Percentiles rank a stretch among this genome's conserved stretches.
phyloP scores from a whole-genome alignment of 2,329 filamentous ascomycete genomes.

The Elsinoe arachidis region DNA sequence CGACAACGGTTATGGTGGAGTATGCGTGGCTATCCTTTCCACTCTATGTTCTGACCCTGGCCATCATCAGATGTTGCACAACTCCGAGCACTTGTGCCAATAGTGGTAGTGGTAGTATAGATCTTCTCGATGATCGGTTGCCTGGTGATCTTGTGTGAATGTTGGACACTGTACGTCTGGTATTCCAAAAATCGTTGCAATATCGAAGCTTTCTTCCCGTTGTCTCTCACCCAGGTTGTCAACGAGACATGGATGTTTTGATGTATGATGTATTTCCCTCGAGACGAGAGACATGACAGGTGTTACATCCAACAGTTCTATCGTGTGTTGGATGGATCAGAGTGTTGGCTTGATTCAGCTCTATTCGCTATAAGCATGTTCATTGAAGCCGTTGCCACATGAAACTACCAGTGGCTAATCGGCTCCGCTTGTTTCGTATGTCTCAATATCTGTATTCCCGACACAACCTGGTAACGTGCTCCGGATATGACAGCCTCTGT shows the following conservation, averaged over 20 bases:
- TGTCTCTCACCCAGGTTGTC: not conserved
- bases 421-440: not conserved
- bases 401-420: slow-evolving; percentile 2
- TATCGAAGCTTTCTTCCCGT: not conserved
- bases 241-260: not conserved
- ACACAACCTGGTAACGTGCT: not conserved
- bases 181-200: not conserved
- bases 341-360: slow-evolving; percentile 3
- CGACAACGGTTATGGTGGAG: not conserved
- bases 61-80: not conserved
- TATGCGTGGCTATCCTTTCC: not conserved
- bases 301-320: slow-evolving; percentile 5
- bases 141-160: not conserved
- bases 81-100: not conserved
- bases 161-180: not conserved
- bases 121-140: not conserved
- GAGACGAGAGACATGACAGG: not conserved
- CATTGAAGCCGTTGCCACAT: not conserved
- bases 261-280: not conserved
- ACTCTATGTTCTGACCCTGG: not conserved
- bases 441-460: slow-evolving; percentile 1
- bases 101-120: not conserved
- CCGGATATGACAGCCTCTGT: slow-evolving; percentile 2
- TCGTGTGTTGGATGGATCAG: not conserved
- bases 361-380: slow-evolving; percentile 13